Evolutionary conservation across 2,329 filamentous ascomycete genomes (phyloP).

Genomic region (Remersonia thermophila): DNA sequence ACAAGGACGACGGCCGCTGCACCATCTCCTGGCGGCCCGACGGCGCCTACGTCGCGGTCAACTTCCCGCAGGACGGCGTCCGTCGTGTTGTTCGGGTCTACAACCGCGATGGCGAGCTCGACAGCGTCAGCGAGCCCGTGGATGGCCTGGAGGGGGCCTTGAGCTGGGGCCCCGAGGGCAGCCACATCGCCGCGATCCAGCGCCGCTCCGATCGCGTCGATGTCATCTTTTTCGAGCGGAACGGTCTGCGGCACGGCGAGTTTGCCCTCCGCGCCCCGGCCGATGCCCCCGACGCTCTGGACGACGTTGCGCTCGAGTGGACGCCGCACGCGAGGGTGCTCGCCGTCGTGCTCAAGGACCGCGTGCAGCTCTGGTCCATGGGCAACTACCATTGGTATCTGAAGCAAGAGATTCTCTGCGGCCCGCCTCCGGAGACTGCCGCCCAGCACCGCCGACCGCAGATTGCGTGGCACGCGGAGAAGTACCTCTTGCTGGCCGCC

Average conservation of each 20-base stretch:
- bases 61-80: slow-evolving; percentile 54
- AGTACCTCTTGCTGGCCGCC: slow-evolving; percentile 54
- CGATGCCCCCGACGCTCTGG: slow-evolving; percentile 7
- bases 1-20: slow-evolving; percentile 56
- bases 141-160: slow-evolving; percentile 78
- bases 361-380: slow-evolving; percentile 90
- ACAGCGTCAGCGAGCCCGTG: slow-evolving; percentile 89
- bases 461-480: slow-evolving; percentile 78
- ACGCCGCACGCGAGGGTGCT: slow-evolving; percentile 87
- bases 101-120: slow-evolving; percentile 77
- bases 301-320: slow-evolving; percentile 53
- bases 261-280: slow-evolving; percentile 55
- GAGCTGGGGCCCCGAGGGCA: slow-evolving; percentile 86
- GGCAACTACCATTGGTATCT: slow-evolving; percentile 98
- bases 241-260: slow-evolving; percentile 91
- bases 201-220: slow-evolving; percentile 56
- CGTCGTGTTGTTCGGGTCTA: slow-evolving; percentile 81
- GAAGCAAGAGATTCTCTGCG: slow-evolving; percentile 66
- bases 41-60: slow-evolving; percentile 80
- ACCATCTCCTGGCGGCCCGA: slow-evolving; percentile 90
- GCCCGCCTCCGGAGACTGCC: slow-evolving; percentile 9
- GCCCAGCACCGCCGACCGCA: slow-evolving; percentile 17
- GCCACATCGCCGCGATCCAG: slow-evolving; percentile 79
- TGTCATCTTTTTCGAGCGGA: slow-evolving; percentile 91
- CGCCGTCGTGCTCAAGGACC: slow-evolving; percentile 61